A percentile compares a stretch with the other conserved stretches of the same genome.
Evolutionary conservation across 495 filamentous ascomycete species (phyloP).

Genomic region (Hypoxylon fragiforme): DNA sequence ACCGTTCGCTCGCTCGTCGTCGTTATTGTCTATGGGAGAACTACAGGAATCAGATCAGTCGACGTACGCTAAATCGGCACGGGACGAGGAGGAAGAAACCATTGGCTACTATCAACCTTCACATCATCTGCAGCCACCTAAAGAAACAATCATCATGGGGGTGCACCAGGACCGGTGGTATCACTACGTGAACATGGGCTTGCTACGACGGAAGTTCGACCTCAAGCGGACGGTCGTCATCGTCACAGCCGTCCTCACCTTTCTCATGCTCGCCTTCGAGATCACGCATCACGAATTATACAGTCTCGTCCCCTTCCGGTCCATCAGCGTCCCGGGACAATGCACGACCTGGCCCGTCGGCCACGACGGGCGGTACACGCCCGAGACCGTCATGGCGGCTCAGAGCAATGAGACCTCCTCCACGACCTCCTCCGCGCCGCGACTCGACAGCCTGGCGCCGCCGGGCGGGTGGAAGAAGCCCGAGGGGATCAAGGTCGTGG

Average conservation of each 20-base stretch:
- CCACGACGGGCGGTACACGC: slow-evolving; percentile 19
- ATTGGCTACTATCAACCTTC: no score
- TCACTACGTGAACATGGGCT: slow-evolving; percentile 20
- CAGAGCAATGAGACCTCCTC: no score
- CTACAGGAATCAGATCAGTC: slow-evolving; percentile 5
- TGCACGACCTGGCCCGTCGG: slow-evolving; percentile 39
- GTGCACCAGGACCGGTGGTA: slow-evolving; percentile 22
- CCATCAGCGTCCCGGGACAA: slow-evolving; percentile 15
- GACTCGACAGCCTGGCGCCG: slow-evolving; percentile 30
- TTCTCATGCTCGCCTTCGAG: slow-evolving; percentile 29
- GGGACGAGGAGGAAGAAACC: slow-evolving; percentile 17
- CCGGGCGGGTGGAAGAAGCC: slow-evolving; percentile 45
- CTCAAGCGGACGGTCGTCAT: slow-evolving; percentile 19
- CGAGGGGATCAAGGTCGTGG: slow-evolving; percentile 49
- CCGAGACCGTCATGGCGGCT: no score
- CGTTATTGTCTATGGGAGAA: slow-evolving; percentile 25
- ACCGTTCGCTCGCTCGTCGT: no score
- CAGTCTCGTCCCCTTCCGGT: slow-evolving; percentile 16
- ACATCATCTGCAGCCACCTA: slow-evolving; percentile 9
- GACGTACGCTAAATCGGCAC: slow-evolving; percentile 12
- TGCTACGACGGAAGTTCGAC: slow-evolving; percentile 23
- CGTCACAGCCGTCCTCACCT: slow-evolving; percentile 13
- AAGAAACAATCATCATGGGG: slow-evolving; percentile 3
- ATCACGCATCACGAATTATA: slow-evolving; percentile 32
- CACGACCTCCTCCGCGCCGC: no score